phyloP scores from a whole-genome alignment of 2,329 filamentous ascomycete species.

The Penicillium nordicum region DNA sequence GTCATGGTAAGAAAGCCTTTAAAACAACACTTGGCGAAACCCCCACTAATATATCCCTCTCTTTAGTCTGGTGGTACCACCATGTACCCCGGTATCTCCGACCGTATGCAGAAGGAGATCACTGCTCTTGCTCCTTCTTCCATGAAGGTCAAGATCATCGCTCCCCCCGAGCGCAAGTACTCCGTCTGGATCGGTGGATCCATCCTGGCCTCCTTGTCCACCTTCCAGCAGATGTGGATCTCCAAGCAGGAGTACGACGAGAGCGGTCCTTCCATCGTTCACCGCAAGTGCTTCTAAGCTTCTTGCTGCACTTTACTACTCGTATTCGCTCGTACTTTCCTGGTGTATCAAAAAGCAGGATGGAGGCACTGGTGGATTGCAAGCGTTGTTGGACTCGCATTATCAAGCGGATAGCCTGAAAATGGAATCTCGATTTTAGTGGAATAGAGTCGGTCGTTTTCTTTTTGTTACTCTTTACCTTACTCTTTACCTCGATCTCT shows the following conservation, averaged over 20 bases:
- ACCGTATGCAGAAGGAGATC: constrained; percentile 99
- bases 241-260: constrained; percentile 99
- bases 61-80: constrained; percentile 96
- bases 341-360: constrained; percentile 43
- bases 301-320: constrained; percentile 28
- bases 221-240: constrained; percentile 99
- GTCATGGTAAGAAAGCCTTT: constrained; percentile 77
- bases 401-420: constrained; percentile 41
- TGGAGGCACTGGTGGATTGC: constrained; percentile 37
- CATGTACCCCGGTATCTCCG: constrained; percentile 99
- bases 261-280: constrained; percentile 97
- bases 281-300: constrained; percentile 99
- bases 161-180: constrained; percentile 99
- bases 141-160: constrained; percentile 99
- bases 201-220: constrained; percentile 97
- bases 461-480: constrained; percentile 18
- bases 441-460: constrained; percentile 40
- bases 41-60: constrained; percentile 11
- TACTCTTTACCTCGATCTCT: constrained; percentile 15
- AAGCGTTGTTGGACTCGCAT: constrained; percentile 39
- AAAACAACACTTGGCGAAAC: neutral
- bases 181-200: constrained; percentile 99
- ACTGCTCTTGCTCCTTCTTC: constrained; percentile 97
- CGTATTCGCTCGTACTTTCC: constrained; percentile 40
- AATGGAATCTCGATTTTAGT: constrained; percentile 41